Evolutionary conservation across 331 rosid genomes (phyloP).

Genomic region (Malus hybrid): DNA sequence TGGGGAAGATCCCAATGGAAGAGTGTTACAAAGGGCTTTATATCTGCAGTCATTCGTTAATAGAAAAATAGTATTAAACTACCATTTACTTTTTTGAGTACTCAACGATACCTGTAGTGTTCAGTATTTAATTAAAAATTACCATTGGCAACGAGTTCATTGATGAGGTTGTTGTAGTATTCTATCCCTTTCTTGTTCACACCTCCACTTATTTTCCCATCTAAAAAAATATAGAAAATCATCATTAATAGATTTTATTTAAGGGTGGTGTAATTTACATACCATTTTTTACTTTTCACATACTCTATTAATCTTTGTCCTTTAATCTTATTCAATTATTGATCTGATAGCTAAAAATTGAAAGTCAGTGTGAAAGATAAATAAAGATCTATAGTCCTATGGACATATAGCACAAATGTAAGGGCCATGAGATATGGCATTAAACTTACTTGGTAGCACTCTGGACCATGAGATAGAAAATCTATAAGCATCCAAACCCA

Average conservation of each 20-base stretch:
- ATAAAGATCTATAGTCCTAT: too few relatives aligned
- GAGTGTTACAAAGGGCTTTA: conserved; percentile 47
- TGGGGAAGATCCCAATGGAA: conserved; percentile 81
- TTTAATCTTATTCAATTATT: too few relatives aligned
- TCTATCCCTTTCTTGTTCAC: conserved; percentile 33
- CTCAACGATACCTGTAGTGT: background rate
- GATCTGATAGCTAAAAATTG: too few relatives aligned
- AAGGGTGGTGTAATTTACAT: background rate
- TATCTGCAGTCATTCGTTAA: conserved; percentile 11
- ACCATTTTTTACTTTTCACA: too few relatives aligned
- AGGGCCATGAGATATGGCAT: background rate
- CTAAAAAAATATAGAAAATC: conserved; percentile 2
- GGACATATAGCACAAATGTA: background rate
- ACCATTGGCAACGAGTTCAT: conserved; percentile 44
- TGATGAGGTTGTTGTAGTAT: conserved; percentile 43
- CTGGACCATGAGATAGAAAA: conserved; percentile 68
- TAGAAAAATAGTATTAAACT: background rate
- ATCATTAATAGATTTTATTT: background rate
- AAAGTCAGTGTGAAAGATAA: too few relatives aligned
- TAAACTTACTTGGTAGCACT: conserved; percentile 42
- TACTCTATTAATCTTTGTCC: too few relatives aligned
- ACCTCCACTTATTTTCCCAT: conserved; percentile 45
- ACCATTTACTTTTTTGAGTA: background rate
- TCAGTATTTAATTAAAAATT: background rate
- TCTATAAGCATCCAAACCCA: conserved; percentile 47